phyloP scores from a whole-genome alignment of 176 grass and related monocot species.

The Urochloa ruziziensis region DNA sequence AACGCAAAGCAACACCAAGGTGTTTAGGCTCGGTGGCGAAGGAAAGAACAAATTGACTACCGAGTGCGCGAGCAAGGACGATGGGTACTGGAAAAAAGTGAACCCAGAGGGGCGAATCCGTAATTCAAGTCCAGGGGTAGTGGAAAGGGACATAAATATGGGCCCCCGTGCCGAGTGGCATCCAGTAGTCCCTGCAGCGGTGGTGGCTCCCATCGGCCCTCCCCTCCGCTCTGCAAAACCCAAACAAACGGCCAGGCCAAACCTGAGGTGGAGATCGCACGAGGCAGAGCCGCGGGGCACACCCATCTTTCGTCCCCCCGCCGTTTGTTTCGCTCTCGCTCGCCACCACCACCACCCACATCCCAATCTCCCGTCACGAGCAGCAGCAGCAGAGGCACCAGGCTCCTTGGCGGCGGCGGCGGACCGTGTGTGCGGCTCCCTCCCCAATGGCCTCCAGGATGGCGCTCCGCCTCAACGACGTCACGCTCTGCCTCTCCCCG shows the following conservation, averaged over 20 bases:
- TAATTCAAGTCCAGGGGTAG: background rate
- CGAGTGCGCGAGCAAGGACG: no score
- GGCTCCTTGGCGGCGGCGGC: background rate
- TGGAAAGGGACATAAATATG: slow-evolving; percentile 1
- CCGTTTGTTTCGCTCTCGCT: background rate
- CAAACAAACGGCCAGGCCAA: background rate
- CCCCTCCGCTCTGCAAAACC: background rate
- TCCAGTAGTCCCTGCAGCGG: background rate
- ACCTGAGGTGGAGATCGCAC: slow-evolving; percentile 44
- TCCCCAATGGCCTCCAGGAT: slow-evolving; percentile 36
- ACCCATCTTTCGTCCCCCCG: background rate
- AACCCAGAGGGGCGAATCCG: background rate
- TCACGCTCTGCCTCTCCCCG: slow-evolving; percentile 19
- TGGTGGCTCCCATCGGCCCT: background rate
- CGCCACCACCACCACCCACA: background rate
- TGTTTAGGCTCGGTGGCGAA: background rate
- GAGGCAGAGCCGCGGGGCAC: no score
- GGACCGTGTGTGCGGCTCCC: background rate
- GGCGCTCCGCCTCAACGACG: slow-evolving; percentile 50
- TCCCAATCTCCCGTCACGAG: slow-evolving; percentile 17
- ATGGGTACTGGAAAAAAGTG: background rate
- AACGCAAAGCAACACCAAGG: background rate
- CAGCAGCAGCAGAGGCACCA: background rate
- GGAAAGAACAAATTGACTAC: slow-evolving; percentile 2
- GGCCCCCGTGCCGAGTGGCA: slow-evolving; percentile 15